These are phyloP conservation scores for Alternaria ventricosa DNA, from an alignment of 2,329 filamentous ascomycete species.

Conservation along the genomic window DNA sequence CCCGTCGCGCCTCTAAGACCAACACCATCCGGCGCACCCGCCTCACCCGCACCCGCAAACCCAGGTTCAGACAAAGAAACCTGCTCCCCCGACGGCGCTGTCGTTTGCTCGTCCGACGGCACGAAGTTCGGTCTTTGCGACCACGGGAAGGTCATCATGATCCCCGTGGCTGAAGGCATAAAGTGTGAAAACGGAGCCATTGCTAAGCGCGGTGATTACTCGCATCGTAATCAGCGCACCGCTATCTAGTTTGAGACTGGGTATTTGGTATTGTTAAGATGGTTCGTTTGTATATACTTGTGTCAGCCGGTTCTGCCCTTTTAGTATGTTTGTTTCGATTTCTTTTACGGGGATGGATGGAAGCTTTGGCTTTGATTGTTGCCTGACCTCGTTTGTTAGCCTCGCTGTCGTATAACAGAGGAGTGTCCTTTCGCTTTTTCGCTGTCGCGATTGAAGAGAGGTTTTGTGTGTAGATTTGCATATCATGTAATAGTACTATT, in stretches of 20 bases:
- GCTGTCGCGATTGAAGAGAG: background rate
- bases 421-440: background rate
- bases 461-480: background rate
- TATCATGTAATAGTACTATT: background rate
- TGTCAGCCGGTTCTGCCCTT: background rate
- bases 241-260: background rate
- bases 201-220: constrained; percentile 29
- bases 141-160: constrained; percentile 49
- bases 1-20: background rate
- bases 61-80: constrained; percentile 8
- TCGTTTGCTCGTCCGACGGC: constrained; percentile 47
- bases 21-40: background rate
- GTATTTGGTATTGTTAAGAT: background rate
- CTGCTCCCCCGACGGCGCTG: constrained; percentile 45
- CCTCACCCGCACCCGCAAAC: background rate
- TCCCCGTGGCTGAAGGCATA: constrained; percentile 51
- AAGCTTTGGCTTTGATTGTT: background rate
- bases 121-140: constrained; percentile 51
- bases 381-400: background rate
- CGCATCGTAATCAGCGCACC: constrained; percentile 12
- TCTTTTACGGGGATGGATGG: background rate
- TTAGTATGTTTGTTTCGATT: background rate
- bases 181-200: constrained; percentile 50
- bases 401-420: background rate
- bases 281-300: background rate